Evolutionary conservation across 805 yeast species (phyloP).

Genomic region (Hanseniaspora thailandica): DNA sequence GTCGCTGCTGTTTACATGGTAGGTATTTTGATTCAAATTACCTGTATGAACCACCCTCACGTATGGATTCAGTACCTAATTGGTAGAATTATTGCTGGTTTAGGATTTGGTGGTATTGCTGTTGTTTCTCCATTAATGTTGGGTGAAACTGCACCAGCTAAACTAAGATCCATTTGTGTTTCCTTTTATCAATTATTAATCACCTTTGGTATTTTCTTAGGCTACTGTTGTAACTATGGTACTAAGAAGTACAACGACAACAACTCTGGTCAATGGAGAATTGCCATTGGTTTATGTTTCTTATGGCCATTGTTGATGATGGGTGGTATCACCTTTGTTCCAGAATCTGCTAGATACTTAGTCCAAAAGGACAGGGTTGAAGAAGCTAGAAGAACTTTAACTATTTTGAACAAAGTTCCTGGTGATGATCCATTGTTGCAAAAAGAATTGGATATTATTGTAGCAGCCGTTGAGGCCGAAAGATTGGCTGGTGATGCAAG

Average conservation of each 20-base stretch:
- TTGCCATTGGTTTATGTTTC: conserved; percentile 50
- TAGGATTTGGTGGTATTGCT: conserved; percentile 68
- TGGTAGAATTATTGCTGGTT: conserved; percentile 59
- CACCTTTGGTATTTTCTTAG: conserved; percentile 64
- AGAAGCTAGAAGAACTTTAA: conserved; percentile 52
- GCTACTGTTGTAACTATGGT: conserved; percentile 65
- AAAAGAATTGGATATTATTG: conserved; percentile 44
- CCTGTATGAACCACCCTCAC: conserved; percentile 26
- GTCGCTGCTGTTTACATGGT: conserved; percentile 53
- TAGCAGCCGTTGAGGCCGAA: conserved; percentile 52
- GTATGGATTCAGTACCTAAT: conserved; percentile 63
- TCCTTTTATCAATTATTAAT: conserved; percentile 60
- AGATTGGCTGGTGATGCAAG: conserved; percentile 50
- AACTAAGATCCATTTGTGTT: conserved; percentile 60
- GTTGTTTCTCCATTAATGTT: conserved; percentile 66
- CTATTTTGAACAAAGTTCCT: conserved; percentile 45
- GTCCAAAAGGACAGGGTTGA: conserved; percentile 44
- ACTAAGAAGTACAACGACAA: conserved; percentile 26
- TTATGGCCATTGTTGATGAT: conserved; percentile 35
- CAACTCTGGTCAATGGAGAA: conserved; percentile 59
- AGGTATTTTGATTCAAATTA: conserved; percentile 57
- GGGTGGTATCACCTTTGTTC: conserved; percentile 39
- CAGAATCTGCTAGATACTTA: conserved; percentile 64
- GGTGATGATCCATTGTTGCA: conserved; percentile 44
- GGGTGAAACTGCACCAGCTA: conserved; percentile 31